Evolutionary conservation across 1,284 basidiomycete genomes (phyloP).

Genomic region (Mycena sp.): DNA sequence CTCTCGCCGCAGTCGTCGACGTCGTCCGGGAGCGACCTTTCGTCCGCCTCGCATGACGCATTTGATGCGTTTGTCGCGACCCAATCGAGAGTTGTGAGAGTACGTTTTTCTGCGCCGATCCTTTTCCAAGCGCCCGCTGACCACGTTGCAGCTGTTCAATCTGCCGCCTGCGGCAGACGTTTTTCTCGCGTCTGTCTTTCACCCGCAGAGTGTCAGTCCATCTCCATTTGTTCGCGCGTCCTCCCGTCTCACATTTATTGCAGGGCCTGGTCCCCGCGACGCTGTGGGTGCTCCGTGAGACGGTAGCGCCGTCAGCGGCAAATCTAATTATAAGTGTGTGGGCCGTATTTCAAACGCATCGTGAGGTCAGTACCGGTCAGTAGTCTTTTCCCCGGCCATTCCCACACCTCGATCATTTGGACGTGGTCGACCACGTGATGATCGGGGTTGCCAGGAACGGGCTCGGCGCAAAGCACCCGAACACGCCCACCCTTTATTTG

Average conservation of each 20-base stretch:
- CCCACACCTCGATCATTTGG: too few relatives aligned
- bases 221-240: slow-evolving; percentile 21
- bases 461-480: background rate
- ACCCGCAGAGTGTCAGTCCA: slow-evolving; percentile 22
- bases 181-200: slow-evolving; percentile 12
- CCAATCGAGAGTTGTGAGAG: slow-evolving; percentile 56
- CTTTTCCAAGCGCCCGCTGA: background rate
- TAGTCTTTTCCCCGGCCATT: too few relatives aligned
- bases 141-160: slow-evolving; percentile 1
- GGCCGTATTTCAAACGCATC: slow-evolving; percentile 66
- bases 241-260: slow-evolving; percentile 34
- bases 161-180: slow-evolving; percentile 20
- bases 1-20: slow-evolving; percentile 43
- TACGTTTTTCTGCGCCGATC: background rate
- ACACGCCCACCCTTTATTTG: slow-evolving; percentile 24
- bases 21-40: slow-evolving; percentile 48
- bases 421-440: slow-evolving; percentile 10
- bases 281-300: slow-evolving; percentile 57
- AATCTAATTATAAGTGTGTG: slow-evolving; percentile 55
- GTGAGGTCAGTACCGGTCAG: slow-evolving; percentile 62
- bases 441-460: slow-evolving; percentile 25
- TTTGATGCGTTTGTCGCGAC: slow-evolving; percentile 57
- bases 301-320: slow-evolving; percentile 35
- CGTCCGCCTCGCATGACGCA: slow-evolving; percentile 37
- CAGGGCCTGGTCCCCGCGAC: slow-evolving; percentile 42